A percentile compares a stretch with the other conserved stretches of the same genome.
These are phyloP conservation scores for Yamadazyma membranifaciens DNA, from an alignment of 1,139 yeast species.

Conservation along the genomic window DNA sequence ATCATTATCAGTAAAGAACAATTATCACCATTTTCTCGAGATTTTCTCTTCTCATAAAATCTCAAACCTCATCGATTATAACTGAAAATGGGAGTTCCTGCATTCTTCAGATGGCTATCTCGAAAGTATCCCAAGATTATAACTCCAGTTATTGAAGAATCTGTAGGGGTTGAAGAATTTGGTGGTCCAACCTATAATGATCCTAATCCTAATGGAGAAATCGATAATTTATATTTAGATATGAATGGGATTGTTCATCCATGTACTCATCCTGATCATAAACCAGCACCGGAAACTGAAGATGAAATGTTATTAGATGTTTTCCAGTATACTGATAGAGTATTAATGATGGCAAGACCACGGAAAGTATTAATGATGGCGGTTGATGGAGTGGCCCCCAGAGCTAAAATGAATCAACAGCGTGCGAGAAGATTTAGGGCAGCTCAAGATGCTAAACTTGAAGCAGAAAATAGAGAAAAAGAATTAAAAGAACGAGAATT, in stretches of 20 bases:
- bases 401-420: constrained; percentile 99
- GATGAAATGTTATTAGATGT: constrained; percentile 93
- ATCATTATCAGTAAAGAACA: neutral
- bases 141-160: constrained; percentile 83
- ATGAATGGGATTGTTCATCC: constrained; percentile 99
- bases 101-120: constrained; percentile 95
- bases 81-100: constrained; percentile 75
- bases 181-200: constrained; percentile 66
- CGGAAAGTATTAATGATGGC: constrained; percentile 90
- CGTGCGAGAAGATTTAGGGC: constrained; percentile 92
- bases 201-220: constrained; percentile 93
- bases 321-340: constrained; percentile 86
- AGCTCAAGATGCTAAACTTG: constrained; percentile 85
- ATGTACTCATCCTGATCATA: constrained; percentile 93
- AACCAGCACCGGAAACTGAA: constrained; percentile 90
- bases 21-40: neutral
- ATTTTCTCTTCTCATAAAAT: neutral
- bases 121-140: constrained; percentile 91
- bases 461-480: constrained; percentile 54
- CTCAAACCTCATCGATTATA: constrained; percentile 5
- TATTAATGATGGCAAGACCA: constrained; percentile 91
- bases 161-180: constrained; percentile 44
- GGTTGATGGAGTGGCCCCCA: constrained; percentile 98
- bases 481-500: constrained; percentile 50
- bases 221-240: constrained; percentile 86